Percentiles rank a stretch among this genome's conserved stretches.
Conservation (phyloP, 2,329 filamentous ascomycete genomes). For the Byssochlamys sp. region DNA sequence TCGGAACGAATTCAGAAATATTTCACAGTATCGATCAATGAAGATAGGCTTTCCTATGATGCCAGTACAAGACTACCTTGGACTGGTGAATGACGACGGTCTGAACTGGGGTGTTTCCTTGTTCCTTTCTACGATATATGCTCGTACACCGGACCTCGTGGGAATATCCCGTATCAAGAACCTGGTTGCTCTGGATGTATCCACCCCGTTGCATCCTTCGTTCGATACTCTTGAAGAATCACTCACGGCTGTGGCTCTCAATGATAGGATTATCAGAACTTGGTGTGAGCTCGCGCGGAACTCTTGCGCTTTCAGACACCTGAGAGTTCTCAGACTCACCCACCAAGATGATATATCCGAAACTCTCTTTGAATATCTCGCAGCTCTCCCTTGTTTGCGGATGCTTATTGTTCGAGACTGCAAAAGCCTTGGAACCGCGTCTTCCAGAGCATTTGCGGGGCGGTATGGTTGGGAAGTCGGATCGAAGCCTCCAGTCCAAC, state of each 20-base stretch:
- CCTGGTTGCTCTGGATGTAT: conserved; percentile 31
- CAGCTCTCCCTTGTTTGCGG: conserved; percentile 26
- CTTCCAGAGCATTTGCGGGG: conserved; percentile 8
- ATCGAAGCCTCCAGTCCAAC: neutral
- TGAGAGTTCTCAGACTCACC: conserved; percentile 28
- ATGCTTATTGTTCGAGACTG: conserved; percentile 27
- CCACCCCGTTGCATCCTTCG: conserved; percentile 10
- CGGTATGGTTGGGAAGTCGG: conserved; percentile 20
- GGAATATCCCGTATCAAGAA: conserved; percentile 30
- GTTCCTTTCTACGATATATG: conserved; percentile 23
- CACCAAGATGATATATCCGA: conserved; percentile 23
- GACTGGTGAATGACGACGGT: conserved; percentile 21
- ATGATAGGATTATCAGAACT: conserved; percentile 31
- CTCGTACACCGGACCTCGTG: conserved; percentile 27
- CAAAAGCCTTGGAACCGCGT: conserved; percentile 15
- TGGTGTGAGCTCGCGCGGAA: conserved; percentile 31
- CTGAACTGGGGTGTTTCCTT: conserved; percentile 28
- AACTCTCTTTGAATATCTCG: conserved; percentile 24
- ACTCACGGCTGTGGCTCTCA: conserved; percentile 15
- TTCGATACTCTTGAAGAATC: conserved; percentile 6
- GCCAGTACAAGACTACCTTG: conserved; percentile 26
- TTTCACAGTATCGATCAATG: conserved; percentile 21
- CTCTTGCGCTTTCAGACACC: conserved; percentile 25
- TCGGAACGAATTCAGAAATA: conserved; percentile 22
- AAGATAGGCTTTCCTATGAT: conserved; percentile 20